These are phyloP conservation scores for Xylariaceae sp. DNA, from an alignment of 2,329 filamentous ascomycete species.

Conservation along the genomic window DNA sequence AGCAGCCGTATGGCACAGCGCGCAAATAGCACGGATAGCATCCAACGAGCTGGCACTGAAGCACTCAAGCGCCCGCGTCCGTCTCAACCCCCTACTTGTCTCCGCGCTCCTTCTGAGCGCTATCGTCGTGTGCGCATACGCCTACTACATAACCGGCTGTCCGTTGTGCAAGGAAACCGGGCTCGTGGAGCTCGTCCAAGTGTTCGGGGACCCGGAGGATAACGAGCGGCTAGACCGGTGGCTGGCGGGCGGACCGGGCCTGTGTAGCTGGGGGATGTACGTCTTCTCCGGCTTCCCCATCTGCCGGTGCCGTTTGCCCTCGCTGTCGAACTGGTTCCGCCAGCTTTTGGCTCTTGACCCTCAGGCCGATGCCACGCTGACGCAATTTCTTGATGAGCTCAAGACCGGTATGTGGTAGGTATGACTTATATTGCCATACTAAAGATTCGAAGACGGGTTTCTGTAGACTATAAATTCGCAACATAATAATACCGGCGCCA, in stretches of 20 bases:
- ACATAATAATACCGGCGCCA: too few species aligned
- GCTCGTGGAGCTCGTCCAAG: slow-evolving; percentile 11
- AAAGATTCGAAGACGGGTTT: background rate
- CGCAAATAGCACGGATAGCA: slow-evolving; percentile 24
- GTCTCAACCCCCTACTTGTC: slow-evolving; percentile 24
- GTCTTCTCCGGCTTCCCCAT: slow-evolving; percentile 18
- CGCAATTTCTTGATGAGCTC: slow-evolving; percentile 13
- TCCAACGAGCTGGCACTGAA: slow-evolving; percentile 12
- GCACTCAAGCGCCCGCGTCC: slow-evolving; percentile 4
- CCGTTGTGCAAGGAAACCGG: slow-evolving; percentile 5
- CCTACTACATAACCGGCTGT: slow-evolving; percentile 13
- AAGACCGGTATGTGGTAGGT: slow-evolving; percentile 7
- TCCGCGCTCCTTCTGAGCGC: slow-evolving; percentile 25
- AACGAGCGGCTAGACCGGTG: slow-evolving; percentile 16
- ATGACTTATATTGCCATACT: background rate
- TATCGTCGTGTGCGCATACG: slow-evolving; percentile 20
- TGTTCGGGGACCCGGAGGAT: slow-evolving; percentile 14
- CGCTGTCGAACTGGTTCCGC: slow-evolving; percentile 25
- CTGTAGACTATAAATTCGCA: too few species aligned
- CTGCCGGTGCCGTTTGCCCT: slow-evolving; percentile 22
- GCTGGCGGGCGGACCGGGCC: slow-evolving; percentile 10
- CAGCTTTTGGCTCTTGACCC: slow-evolving; percentile 19
- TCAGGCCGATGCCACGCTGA: slow-evolving; percentile 10
- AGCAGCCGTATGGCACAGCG: slow-evolving; percentile 22
- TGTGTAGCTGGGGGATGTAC: slow-evolving; percentile 21